phyloP scores from a whole-genome alignment of 2,329 filamentous ascomycete species.

The Ceratocystiopsis brevicomis region DNA sequence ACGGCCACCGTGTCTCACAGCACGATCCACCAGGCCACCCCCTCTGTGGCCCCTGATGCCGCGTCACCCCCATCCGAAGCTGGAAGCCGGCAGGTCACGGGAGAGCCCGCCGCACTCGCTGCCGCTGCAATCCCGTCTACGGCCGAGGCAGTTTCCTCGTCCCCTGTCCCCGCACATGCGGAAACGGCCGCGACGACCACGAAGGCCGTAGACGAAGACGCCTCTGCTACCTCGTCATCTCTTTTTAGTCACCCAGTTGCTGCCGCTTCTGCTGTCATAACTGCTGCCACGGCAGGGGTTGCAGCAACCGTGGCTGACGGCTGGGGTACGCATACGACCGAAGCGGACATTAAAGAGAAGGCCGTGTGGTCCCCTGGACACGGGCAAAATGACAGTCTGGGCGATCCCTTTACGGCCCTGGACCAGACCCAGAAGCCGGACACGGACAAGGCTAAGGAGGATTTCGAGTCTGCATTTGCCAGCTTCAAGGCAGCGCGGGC shows the following conservation, averaged over 20 bases:
- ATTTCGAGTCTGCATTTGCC: slow-evolving; percentile 73
- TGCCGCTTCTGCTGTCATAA: no score
- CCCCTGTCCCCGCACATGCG: neutral
- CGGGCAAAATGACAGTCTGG: slow-evolving; percentile 12
- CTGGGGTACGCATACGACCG: no score
- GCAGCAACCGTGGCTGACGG: neutral
- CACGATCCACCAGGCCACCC: slow-evolving; percentile 42
- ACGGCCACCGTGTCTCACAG: slow-evolving; percentile 33
- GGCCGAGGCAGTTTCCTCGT: neutral
- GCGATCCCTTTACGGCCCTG: slow-evolving; percentile 32
- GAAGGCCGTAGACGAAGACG: neutral
- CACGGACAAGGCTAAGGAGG: slow-evolving; percentile 46
- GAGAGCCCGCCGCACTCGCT: no score
- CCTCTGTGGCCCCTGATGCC: slow-evolving; percentile 26
- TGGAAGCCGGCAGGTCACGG: neutral
- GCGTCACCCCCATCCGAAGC: slow-evolving; percentile 12
- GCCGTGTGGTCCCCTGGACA: slow-evolving; percentile 6
- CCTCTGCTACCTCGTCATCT: neutral
- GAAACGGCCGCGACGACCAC: neutral
- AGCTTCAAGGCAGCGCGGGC: slow-evolving; percentile 36
- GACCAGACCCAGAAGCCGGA: slow-evolving; percentile 18
- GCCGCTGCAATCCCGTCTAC: neutral
- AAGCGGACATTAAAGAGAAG: neutral
- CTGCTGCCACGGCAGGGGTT: neutral
- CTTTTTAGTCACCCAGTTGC: no score